phyloP scores from a whole-genome alignment of 2,329 filamentous ascomycete species.

The Diaporthe australafricana region DNA sequence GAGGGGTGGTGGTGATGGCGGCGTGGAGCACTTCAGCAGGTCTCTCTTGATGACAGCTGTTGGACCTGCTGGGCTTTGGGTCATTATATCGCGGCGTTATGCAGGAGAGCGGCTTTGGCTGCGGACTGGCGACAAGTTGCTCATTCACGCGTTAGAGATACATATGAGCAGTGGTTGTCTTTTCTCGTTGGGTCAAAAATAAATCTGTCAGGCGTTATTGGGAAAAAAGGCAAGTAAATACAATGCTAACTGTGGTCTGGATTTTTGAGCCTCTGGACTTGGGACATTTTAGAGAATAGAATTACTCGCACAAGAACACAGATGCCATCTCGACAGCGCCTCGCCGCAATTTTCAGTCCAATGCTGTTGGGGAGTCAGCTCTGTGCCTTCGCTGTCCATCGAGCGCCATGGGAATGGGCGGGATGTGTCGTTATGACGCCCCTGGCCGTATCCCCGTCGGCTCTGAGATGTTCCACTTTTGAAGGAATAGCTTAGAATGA shows the following conservation, averaged over 20 bases:
- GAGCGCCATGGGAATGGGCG: not conserved
- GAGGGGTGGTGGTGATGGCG: too few species aligned
- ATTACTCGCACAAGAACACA: not conserved
- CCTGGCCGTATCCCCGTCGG: not conserved
- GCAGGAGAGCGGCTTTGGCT: not conserved
- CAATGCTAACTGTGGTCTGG: not conserved
- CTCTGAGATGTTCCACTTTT: too few species aligned
- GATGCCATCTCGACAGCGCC: not conserved
- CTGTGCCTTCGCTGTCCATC: too few species aligned
- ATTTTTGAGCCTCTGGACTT: not conserved
- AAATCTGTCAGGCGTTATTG: not conserved
- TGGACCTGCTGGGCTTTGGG: not conserved
- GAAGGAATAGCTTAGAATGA: too few species aligned
- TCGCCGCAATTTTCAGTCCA: not conserved
- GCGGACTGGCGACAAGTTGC: too few species aligned
- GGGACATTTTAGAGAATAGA: not conserved
- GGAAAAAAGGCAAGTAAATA: not conserved
- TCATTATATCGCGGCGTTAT: too few species aligned
- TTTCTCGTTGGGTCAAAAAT: not conserved
- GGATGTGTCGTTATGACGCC: not conserved
- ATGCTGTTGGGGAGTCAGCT: not conserved
- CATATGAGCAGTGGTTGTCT: not conserved
- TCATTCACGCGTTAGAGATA: not conserved
- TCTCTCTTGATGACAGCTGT: not conserved
- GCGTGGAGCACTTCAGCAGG: too few species aligned